These are phyloP conservation scores for Ganoderma lingzhi DNA, from an alignment of 1,284 basidiomycete genomes.

Conservation along the genomic window DNA sequence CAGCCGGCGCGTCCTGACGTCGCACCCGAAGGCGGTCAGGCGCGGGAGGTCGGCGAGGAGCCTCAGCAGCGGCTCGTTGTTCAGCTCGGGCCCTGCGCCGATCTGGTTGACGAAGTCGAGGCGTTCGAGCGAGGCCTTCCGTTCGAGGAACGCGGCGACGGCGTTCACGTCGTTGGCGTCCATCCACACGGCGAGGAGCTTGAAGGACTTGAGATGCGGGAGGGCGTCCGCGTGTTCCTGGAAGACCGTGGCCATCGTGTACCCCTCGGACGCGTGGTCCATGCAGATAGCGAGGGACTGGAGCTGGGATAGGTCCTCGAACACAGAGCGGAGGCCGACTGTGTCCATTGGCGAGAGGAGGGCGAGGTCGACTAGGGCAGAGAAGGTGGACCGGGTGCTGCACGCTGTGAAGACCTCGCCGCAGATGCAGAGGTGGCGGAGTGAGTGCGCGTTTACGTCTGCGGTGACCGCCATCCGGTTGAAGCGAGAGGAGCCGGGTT, in stretches of 20 bases:
- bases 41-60: slow-evolving; percentile 3
- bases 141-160: neutral
- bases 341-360: neutral
- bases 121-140: neutral
- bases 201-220: neutral
- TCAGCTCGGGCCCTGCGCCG: neutral
- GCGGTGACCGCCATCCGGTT: neutral
- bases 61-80: neutral
- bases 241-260: neutral
- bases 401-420: neutral
- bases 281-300: neutral
- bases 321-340: neutral
- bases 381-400: neutral
- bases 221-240: slow-evolving; percentile 4
- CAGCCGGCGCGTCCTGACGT: neutral
- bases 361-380: neutral
- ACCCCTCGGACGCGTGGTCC: neutral
- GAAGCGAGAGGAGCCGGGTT: neutral
- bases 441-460: neutral
- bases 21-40: slow-evolving; percentile 1
- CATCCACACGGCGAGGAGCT: neutral
- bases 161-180: neutral
- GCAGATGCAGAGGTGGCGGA: neutral
- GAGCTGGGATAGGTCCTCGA: slow-evolving; percentile 7
- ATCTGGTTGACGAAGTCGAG: neutral